Evolutionary conservation across 768 basidiomycete species (phyloP), one percentile per base, ranked within the genome.

Genomic region (Clavaria fumosa): DNA sequence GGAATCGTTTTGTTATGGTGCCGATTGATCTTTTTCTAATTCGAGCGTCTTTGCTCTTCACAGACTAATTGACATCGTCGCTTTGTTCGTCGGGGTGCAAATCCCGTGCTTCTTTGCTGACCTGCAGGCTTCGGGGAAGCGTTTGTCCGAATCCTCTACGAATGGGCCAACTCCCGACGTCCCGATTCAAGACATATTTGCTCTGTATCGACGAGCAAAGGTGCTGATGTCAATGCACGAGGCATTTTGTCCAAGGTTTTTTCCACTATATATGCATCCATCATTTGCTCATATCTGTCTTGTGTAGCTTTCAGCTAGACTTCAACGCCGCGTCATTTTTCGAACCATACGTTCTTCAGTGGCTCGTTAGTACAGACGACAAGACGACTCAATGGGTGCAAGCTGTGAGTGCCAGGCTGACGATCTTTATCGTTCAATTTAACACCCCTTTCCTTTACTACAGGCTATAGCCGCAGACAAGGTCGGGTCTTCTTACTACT

Each of bases 361-460:
- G 91, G 93, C 58, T 99, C 18, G 47, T 71, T n/a, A 78, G 79
- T 41, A 95, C 86, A 0, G 83, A 91, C 47, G 72, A 63, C 41
- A 93, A 88, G 63, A 96, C 93, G 5, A 69, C 70, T 31, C 79
- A 89, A 43, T 99, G 95, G 95, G 93, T 96, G 4, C 72, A 90
- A 53, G 78, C 79, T 43, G 85, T 88, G 45, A 56, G 84, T 69
- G n/a, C n/a, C 2, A 35, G 28, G 15, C 4, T 23, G 14, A 22
- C 40, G n/a, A 19, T 37, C 15, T 15, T 31, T 37, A 37, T 4
- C 33, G 5, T 32, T 10, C 23, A 28, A 5, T 12, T 7, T 39
- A 23, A 20, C 23, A 15, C 30, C 17, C 2, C 23, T 23, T 14
- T 41, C 14, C 18, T 43, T n/a, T n/a, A n/a, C n/a, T n/a, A 5